Evolutionary conservation across 2,329 filamentous ascomycete genomes (phyloP), one percentile per base, ranked within the genome.

Genomic region (Rhinocladiella mackenziei): DNA sequence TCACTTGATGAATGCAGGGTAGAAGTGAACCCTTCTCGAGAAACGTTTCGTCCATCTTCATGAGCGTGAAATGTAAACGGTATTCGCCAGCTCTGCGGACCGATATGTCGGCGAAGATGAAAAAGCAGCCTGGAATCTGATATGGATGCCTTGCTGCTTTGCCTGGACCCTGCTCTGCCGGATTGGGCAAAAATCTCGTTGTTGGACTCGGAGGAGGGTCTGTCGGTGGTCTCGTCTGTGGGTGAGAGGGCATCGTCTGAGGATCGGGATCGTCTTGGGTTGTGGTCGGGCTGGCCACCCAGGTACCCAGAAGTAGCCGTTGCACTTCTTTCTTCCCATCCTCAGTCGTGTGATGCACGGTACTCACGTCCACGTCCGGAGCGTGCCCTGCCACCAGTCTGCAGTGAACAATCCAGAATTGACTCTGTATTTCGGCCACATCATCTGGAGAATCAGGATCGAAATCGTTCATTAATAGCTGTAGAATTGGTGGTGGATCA

Each of bases 31-130:
- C 54, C 7, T 28, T 39, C 9, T 23, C 30, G 20, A 56, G 26
- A 4, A 32, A 29, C 9, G 14, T 30, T 3, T 41, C 19, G 10
- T 51, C 51, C 42, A 58, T 54, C 38, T 70, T 66, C 63, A 72
- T 69, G 15, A 73, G 62, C 8, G 61, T 62, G 51, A 72, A 73
- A 25, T 69, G 64, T 1, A 73, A 56, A 5, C 65, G 64, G 50
- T 72, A 73, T 3, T 64, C 42, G 0, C 70, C 70, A 14, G 68
- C 65, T 5, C 64, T 65, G 33, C 69, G 68, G 15, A 72, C 63
- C 2, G 69, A 72, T 1, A 73, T 61, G 51, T 73, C 70, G 1
- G 68, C 61, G 39, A 73, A 73, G 18, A 72, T 67, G 53, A 72
- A 73, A 50, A 72, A 73, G 2, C 65, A 62, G 14, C 66, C 63